Base-by-base conservation (phyloP, 208 protist species). In the Porcisia hertigi region DNA sequence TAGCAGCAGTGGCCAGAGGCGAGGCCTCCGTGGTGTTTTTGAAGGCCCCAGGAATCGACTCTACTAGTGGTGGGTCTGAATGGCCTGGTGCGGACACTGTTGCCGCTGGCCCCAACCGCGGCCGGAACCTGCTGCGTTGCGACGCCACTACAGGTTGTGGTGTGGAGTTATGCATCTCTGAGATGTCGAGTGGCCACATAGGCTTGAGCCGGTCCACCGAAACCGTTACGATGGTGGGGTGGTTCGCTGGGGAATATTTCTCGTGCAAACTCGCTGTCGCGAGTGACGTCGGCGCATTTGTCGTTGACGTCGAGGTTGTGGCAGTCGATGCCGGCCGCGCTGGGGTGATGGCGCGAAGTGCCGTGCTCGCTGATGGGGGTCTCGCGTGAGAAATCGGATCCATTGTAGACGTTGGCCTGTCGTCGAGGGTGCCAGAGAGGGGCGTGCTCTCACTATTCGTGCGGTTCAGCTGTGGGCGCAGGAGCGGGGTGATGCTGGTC, bases 381-480 rank as follows among this genome's bases (percentile, higher is more conserved):
- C 0, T 12, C 49, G 25, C 20, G 25, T 70, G 65, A 25, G 65
- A n/a, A 2, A 3, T n/a, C 1, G 16, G 36, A 55, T 70, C 45
- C 25, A 14, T 43, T 7, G 43, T 9, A 47, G 47, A 53, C 45
- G 34, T 5, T 23, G 67, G 20, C 30, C 12, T n/a, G 30, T 30
- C 36, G 52, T 45, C 20, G 52, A 43, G 65, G 7, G 71, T 67
- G 63, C 55, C 62, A 25, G n/a, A 34, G n/a, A 72, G 53, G 3
- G 43, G 67, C 5, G 34, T 57, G 30, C 76, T 71, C 54, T 53
- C 36, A 55, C 64, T 81, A 65, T 72, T 81, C 53, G 60, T 63
- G 47, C 71, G 62, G 62, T 69, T 71, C 18, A 62, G 60, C 25
- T 57, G 54, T 7, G 62, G 60, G 14, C 70, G 71, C 20, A 69